These are phyloP conservation scores for Colletotrichum tropicicola DNA, from an alignment of 2,329 filamentous ascomycete genomes.

Conservation along the genomic window DNA sequence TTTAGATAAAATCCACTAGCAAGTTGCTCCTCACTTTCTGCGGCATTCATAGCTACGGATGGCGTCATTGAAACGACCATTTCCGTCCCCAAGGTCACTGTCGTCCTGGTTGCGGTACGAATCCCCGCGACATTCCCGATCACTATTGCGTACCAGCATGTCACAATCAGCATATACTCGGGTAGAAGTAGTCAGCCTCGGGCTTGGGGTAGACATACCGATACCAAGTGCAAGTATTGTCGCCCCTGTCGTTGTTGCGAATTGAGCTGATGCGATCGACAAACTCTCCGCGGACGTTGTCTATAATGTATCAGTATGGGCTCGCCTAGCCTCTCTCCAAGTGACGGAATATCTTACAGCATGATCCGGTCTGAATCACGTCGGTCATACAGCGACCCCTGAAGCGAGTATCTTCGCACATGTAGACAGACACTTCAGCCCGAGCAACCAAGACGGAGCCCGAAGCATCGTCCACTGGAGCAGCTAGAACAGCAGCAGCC, in stretches of 20 bases:
- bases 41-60: constrained; percentile 10
- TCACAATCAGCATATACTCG: background rate
- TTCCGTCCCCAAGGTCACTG: background rate
- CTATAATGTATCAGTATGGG: background rate
- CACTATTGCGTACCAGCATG: background rate
- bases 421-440: background rate
- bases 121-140: background rate
- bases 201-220: background rate
- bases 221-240: background rate
- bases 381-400: background rate
- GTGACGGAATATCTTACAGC: background rate
- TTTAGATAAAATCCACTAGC: background rate
- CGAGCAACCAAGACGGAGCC: background rate
- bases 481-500: background rate
- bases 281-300: background rate
- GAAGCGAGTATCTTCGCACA: background rate
- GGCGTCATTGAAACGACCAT: constrained; percentile 12
- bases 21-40: background rate
- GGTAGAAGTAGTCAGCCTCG: background rate
- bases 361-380: background rate
- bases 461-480: background rate
- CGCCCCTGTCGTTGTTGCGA: constrained; percentile 3
- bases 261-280: constrained; percentile 5
- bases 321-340: background rate
- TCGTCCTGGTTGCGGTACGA: constrained; percentile 10